Evolutionary conservation across 2,329 filamentous ascomycete genomes (phyloP).

Genomic region (Phyllosticta citriasiana): DNA sequence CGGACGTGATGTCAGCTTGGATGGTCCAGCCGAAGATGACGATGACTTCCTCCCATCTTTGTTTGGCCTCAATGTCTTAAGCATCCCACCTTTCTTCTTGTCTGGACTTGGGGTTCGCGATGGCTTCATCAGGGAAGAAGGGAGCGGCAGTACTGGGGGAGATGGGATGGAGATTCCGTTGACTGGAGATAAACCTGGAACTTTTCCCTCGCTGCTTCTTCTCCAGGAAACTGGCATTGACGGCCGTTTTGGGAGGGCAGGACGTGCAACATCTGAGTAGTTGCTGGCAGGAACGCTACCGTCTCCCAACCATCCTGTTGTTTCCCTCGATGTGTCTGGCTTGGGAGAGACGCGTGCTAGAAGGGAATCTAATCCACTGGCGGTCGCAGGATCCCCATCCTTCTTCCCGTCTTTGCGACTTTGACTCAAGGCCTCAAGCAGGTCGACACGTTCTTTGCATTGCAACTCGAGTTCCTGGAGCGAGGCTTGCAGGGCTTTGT

Average conservation of each 20-base stretch:
- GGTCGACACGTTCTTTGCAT: constrained; percentile 84
- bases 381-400: constrained; percentile 16
- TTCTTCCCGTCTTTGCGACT: constrained; percentile 47
- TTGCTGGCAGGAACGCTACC: constrained; percentile 72
- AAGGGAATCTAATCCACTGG: not conserved
- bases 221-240: constrained; percentile 30
- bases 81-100: constrained; percentile 45
- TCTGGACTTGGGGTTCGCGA: constrained; percentile 53
- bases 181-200: not conserved
- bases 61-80: constrained; percentile 42
- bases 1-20: constrained; percentile 35
- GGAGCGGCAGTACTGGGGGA: not conserved
- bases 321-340: not conserved
- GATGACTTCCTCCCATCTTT: constrained; percentile 34
- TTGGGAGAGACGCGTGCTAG: not conserved
- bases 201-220: constrained; percentile 31
- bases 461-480: constrained; percentile 76
- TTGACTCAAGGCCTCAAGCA: constrained; percentile 69
- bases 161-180: not conserved
- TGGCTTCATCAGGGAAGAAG: constrained; percentile 27
- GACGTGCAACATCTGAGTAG: constrained; percentile 73
- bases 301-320: constrained; percentile 58
- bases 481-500: constrained; percentile 72
- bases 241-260: constrained; percentile 50
- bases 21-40: constrained; percentile 37